These are phyloP conservation scores for Spergularia bocconei DNA, from an alignment of 148 eudicot species.

Conservation along the genomic window DNA sequence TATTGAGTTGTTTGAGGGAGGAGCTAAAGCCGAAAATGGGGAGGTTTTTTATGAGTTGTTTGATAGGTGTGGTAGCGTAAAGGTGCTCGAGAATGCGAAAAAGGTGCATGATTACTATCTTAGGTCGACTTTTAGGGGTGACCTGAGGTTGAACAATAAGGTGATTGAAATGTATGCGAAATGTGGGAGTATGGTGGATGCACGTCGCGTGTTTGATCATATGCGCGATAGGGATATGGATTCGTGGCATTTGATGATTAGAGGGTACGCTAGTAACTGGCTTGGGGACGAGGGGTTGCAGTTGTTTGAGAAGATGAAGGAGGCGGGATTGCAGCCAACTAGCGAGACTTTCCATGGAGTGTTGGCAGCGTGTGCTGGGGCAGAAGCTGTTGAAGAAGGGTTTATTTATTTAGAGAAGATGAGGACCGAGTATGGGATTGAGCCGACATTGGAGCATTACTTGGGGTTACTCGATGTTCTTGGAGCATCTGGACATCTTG, in stretches of 20 bases:
- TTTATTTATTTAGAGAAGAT: slow-evolving; percentile 66
- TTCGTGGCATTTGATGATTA: slow-evolving; percentile 67
- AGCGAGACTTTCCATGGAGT: slow-evolving; percentile 66
- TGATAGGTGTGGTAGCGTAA: slow-evolving; percentile 56
- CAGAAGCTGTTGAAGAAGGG: slow-evolving; percentile 82
- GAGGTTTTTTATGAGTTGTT: slow-evolving; percentile 57
- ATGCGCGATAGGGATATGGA: slow-evolving; percentile 63
- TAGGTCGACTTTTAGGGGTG: slow-evolving; percentile 50
- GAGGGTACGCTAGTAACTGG: slow-evolving; percentile 53
- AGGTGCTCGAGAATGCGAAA: slow-evolving; percentile 56
- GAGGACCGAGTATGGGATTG: slow-evolving; percentile 63
- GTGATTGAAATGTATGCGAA: slow-evolving; percentile 62
- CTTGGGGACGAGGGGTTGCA: slow-evolving; percentile 70
- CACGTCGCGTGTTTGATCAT: slow-evolving; percentile 74
- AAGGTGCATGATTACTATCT: slow-evolving; percentile 69
- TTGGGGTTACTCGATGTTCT: slow-evolving; percentile 64
- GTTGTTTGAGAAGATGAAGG: slow-evolving; percentile 61
- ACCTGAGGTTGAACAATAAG: slow-evolving; percentile 45
- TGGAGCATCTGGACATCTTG: slow-evolving; percentile 71
- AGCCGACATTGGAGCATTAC: slow-evolving; percentile 71
- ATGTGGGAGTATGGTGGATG: slow-evolving; percentile 76
- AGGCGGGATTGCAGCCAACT: slow-evolving; percentile 49
- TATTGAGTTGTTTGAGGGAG: slow-evolving; percentile 58
- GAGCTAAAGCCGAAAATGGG: slow-evolving; percentile 45
- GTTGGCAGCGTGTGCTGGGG: slow-evolving; percentile 74